These are phyloP conservation scores for Chrysoporthe austroafricana DNA, from an alignment of 2,329 filamentous ascomycete species.

Conservation along the genomic window DNA sequence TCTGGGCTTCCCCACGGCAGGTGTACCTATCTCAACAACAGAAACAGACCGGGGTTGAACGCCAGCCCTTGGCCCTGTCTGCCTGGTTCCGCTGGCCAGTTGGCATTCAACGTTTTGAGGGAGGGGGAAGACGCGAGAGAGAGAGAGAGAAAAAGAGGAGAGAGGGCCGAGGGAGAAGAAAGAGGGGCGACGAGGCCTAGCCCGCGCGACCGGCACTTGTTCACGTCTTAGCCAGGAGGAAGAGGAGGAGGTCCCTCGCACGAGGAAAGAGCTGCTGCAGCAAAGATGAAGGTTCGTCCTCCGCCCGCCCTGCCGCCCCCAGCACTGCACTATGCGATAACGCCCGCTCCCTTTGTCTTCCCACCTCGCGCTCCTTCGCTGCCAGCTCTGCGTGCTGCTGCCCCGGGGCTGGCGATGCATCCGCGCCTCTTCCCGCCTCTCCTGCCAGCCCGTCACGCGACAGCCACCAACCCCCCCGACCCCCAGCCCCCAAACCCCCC, in stretches of 20 bases:
- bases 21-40: neutral
- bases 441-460: constrained; percentile 7
- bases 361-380: neutral
- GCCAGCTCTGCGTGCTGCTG: neutral
- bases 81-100: neutral
- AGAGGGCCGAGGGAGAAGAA: neutral
- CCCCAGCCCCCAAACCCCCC: neutral
- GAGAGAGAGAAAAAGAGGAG: neutral
- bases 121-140: neutral
- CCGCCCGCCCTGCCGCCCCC: neutral
- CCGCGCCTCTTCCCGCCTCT: neutral
- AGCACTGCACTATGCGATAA: neutral
- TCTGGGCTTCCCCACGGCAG: neutral
- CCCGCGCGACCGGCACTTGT: constrained; percentile 1
- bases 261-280: constrained; percentile 10
- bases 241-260: constrained; percentile 3
- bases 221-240: neutral
- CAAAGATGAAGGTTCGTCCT: constrained; percentile 15
- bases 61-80: neutral
- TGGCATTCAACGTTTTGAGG: neutral
- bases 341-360: neutral
- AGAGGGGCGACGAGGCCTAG: constrained; percentile 6
- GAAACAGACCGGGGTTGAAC: neutral
- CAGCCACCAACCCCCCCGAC: neutral
- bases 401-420: neutral